Percentiles rank a stretch among this genome's conserved stretches.
phyloP scores from a whole-genome alignment of 75 land plant genomes.

The Picea sitchensis region DNA sequence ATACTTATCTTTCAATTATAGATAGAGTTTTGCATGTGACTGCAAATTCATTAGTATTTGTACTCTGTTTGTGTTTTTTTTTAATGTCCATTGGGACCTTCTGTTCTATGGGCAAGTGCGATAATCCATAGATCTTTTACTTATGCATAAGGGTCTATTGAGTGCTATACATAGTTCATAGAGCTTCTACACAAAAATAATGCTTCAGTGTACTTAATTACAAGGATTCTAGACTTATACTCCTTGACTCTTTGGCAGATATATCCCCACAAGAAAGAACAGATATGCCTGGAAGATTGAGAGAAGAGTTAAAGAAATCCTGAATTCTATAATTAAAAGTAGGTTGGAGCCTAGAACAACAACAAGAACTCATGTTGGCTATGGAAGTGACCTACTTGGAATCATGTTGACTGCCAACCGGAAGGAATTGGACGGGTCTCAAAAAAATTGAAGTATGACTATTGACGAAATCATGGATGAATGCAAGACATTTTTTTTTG shows the following conservation, averaged over 20 bases:
- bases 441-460: slow-evolving; percentile 20
- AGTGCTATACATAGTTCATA: too few relatives aligned
- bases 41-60: too few relatives aligned
- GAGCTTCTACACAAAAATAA: too few relatives aligned
- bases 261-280: slow-evolving; percentile 50
- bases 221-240: too few relatives aligned
- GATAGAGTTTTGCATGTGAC: too few relatives aligned
- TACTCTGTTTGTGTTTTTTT: too few relatives aligned
- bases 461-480: slow-evolving; percentile 59
- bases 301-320: slow-evolving; percentile 26
- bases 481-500: slow-evolving; percentile 68
- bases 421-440: neutral
- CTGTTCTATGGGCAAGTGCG: too few relatives aligned
- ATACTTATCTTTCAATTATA: neutral
- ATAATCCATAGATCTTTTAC: too few relatives aligned
- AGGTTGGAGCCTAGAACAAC: slow-evolving; percentile 9
- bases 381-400: slow-evolving; percentile 34
- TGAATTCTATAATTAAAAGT: slow-evolving; percentile 29
- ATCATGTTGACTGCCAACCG: slow-evolving; percentile 27
- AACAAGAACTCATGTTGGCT: slow-evolving; percentile 14
- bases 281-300: slow-evolving; percentile 37
- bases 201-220: too few relatives aligned
- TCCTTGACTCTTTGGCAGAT: slow-evolving; percentile 15
- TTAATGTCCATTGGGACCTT: too few relatives aligned
- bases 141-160: too few relatives aligned